Evolutionary conservation across 768 basidiomycete genomes (phyloP).

Genomic region (Zangia roseola): DNA sequence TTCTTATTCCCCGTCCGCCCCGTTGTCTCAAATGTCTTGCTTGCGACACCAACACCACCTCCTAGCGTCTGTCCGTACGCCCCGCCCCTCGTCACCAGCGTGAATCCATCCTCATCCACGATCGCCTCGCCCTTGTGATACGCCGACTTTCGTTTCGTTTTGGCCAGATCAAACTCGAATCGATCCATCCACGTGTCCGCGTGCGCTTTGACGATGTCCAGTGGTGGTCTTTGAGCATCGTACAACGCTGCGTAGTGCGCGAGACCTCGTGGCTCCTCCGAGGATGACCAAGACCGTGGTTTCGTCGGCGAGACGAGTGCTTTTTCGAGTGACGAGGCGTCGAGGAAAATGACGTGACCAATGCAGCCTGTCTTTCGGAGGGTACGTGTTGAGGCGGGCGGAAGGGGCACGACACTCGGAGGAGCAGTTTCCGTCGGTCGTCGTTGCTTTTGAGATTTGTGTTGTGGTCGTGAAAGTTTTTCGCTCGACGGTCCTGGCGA

Average conservation of each 20-base stretch:
- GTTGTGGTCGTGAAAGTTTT: slow-evolving; percentile 22
- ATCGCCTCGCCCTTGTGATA: slow-evolving; percentile 84
- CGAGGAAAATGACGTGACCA: slow-evolving; percentile 73
- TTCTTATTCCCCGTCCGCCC: slow-evolving; percentile 38
- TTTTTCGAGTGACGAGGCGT: slow-evolving; percentile 66
- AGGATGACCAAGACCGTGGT: slow-evolving; percentile 62
- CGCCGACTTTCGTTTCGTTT: slow-evolving; percentile 57
- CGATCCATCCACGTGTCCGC: slow-evolving; percentile 76
- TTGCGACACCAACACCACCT: slow-evolving; percentile 68
- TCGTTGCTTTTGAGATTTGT: slow-evolving; percentile 35
- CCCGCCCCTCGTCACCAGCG: slow-evolving; percentile 89
- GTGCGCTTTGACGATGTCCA: slow-evolving; percentile 71
- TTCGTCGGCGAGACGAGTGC: slow-evolving; percentile 54
- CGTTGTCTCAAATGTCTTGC: slow-evolving; percentile 50
- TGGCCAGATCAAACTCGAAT: slow-evolving; percentile 64
- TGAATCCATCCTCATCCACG: slow-evolving; percentile 94
- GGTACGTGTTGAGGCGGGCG: slow-evolving; percentile 48
- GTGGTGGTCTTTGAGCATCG: slow-evolving; percentile 67
- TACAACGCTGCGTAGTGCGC: slow-evolving; percentile 69
- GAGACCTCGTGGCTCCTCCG: slow-evolving; percentile 64
- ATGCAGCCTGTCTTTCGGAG: slow-evolving; percentile 62
- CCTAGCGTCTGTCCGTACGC: slow-evolving; percentile 87
- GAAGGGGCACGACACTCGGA: slow-evolving; percentile 63
- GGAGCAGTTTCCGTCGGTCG: slow-evolving; percentile 23
- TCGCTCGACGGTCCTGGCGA: background rate